Base-by-base conservation (phyloP, 371 early-diverging fungal species). In the Mortierella sp. region DNA sequence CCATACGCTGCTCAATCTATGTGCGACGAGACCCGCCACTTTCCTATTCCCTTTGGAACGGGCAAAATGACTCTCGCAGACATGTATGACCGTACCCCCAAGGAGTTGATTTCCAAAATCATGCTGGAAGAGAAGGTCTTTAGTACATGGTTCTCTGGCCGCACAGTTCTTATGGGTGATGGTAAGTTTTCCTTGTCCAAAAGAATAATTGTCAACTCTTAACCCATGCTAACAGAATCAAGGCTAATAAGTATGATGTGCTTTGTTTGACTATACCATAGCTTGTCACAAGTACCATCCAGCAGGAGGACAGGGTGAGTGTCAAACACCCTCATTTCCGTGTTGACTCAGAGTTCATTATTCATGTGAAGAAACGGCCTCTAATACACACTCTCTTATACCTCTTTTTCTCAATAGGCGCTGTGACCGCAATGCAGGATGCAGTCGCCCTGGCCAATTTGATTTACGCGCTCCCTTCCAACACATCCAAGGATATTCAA, bases 361-460 rank as follows among this genome's bases (percentile, higher is more conserved):
- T n/a, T n/a, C 26, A 22, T 24, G 9, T 53, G 9, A 1, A 9
- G n/a, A 2, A 24, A 24, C 4, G 9, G n/a, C n/a, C 53, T 8
- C 8, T 22, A 1, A 22, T n/a, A n/a, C n/a, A n/a, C n/a, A n/a
- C n/a, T n/a, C n/a, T n/a, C n/a, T n/a, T n/a, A n/a, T n/a, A 7
- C n/a, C n/a, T n/a, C n/a, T n/a, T n/a, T n/a, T n/a, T n/a, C n/a
- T n/a, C n/a, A n/a, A n/a, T 61, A 69, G 70, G 70, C 24, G 55
- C 70, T 29, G 40, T 55, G 39, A 53, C 29, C 22, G 39, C 53
- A 14, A 55, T 43, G 43, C 70, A 69, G n/a, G 70, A 69, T 41
- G 70, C 58, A 6, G 43, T 58, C 19, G 43, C 70, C 13, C 43
- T 69, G 16, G 70, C 70, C 55, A 69, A 69, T 22, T 55, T 45